phyloP scores from a whole-genome alignment of 208 protist genomes.

The Novymonas esmeraldas region DNA sequence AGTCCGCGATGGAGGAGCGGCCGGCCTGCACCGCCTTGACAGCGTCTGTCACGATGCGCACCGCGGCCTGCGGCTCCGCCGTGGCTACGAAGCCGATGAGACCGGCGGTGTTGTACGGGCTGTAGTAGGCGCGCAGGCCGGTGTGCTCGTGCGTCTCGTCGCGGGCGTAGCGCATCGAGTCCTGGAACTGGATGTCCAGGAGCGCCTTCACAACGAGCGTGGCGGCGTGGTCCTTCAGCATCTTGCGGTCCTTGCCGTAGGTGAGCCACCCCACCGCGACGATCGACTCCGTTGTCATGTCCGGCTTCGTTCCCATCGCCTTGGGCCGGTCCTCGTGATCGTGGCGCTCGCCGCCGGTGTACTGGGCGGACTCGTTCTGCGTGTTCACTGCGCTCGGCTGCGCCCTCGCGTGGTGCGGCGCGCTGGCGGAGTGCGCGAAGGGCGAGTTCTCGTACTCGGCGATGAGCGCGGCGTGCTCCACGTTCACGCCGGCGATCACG shows the following conservation, averaged over 20 bases:
- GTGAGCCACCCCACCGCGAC: constrained; percentile 83
- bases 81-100: constrained; percentile 80
- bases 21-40: constrained; percentile 47
- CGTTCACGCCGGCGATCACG: constrained; percentile 89
- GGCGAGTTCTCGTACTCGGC: constrained; percentile 89
- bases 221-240: constrained; percentile 72
- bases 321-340: constrained; percentile 88
- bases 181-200: constrained; percentile 69
- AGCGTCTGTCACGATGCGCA: constrained; percentile 67
- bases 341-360: constrained; percentile 77
- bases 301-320: constrained; percentile 85
- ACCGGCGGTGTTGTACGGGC: constrained; percentile 76
- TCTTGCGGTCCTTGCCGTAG: constrained; percentile 57
- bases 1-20: constrained; percentile 41
- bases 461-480: constrained; percentile 82
- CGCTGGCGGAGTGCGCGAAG: constrained; percentile 62
- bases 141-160: constrained; percentile 46
- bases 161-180: constrained; percentile 45
- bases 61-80: constrained; percentile 51
- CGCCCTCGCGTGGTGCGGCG: constrained; percentile 68
- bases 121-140: constrained; percentile 81
- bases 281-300: constrained; percentile 86
- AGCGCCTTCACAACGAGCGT: constrained; percentile 68
- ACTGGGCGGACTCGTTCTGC: constrained; percentile 65
- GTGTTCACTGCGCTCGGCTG: constrained; percentile 25